Base-by-base conservation (phyloP, 768 basidiomycete genomes). In the Agrocybe praecox region DNA sequence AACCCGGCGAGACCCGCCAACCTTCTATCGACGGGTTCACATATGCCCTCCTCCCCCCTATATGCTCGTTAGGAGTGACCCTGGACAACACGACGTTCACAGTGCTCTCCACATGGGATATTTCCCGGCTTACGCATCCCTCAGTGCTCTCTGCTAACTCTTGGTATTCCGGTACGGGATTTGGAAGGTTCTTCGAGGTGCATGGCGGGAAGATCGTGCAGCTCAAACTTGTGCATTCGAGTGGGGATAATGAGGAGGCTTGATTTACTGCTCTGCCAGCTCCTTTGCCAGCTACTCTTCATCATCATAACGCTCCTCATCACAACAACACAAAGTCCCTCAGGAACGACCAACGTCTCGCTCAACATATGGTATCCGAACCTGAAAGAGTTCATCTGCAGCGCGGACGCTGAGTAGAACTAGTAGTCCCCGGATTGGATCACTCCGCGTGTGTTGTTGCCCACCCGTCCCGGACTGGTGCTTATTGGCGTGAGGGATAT, bases 361-460 rank as follows among this genome's bases (percentile, higher is more conserved):
- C 76, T 90, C 6, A 84, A 83, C n/a, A 74, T 75, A 17, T 88
- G 85, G 84, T 89, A 87, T 60, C 89, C 89, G 0, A 84, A 86
- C 60, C 74, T 91, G 34, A 73, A 72, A 32, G 80, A 89, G 63
- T 87, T 91, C 67, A 86, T 91, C 48, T 90, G 88, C 65, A 82
- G 80, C 44, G 89, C 89, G 1, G 88, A 90, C 57, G 89, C 88
- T 1, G 88, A 88, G 63, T 91, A 89, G 89, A 87, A 90, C 59
- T 90, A 89, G 89, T 79, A 84, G 62, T 78, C 75, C 50, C 89
- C 89, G 0, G 88, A 91, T 65, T 90, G 89, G 89, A 90, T 90
- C 63, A 86, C 89, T 14, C 88, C 89, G 2, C 89, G 90, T 53
- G 77, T 88, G 40, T 72, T 91, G 6, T 77, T 91, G 19, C 86